Base-by-base conservation (phyloP, 1,139 yeast genomes). In the Saccharomyces hybrid region DNA sequence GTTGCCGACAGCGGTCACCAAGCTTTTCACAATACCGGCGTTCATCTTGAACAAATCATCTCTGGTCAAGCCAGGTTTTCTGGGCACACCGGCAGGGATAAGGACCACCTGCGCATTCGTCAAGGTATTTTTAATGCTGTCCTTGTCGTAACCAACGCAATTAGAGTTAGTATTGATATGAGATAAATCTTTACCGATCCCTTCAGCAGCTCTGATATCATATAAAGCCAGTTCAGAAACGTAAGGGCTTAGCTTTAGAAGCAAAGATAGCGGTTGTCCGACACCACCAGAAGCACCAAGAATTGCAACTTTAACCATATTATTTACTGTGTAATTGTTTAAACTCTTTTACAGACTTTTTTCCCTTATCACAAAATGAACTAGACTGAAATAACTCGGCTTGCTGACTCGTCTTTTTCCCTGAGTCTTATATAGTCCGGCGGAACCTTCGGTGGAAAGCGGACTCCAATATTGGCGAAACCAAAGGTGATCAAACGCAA, bases 261-360 rank as follows among this genome's bases (percentile, higher is more conserved):
- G 74, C 54, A 85, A 73, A 2, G 90, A 84, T 50, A 85, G 75
- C 44, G 90, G 89, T 69, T 84, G 90, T 50, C 91, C 91, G 65
- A 85, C 84, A 60, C 91, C 91, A 60, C 91, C 90, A 51, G 89
- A 86, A 50, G 90, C 90, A 60, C 91, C 90, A 62, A 86, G 77
- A 59, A 85, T 86, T 54, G 89, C 79, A 56, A 83, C 89, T 74
- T 84, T 84, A 54, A 82, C 82, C 81, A 78, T 38, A 38, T 16
- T 38, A 20, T 38, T 9, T 16, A 25, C 20, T 38, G n/a, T 9
- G 9, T 16, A 20, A 20, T 38, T 9, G 2, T 9, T 11, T 26
- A 26, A 6, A 3, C 23, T 26, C 27, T 16, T 16, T 4, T 16
- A 7, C 13, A 38, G 14, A 32, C 23, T 20, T 20, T 20, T 20